phyloP scores from a whole-genome alignment of 2,329 filamentous ascomycete species.

The Diaporthe australafricana region DNA sequence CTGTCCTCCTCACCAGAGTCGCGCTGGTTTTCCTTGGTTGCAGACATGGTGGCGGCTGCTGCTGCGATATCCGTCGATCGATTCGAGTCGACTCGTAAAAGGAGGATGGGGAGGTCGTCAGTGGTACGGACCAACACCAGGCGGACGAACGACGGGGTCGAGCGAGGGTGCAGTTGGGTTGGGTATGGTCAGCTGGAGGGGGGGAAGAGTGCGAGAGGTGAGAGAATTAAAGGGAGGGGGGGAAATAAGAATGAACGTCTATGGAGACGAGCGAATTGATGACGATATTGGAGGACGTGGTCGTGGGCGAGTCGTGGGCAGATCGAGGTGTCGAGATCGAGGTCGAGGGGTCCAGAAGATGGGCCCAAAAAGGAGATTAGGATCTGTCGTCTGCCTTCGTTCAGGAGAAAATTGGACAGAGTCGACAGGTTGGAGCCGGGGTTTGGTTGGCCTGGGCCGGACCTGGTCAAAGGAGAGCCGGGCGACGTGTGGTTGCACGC shows the following conservation, averaged over 20 bases:
- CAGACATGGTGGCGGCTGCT: conserved; percentile 32
- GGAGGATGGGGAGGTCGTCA: not conserved
- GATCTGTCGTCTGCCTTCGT: conserved; percentile 17
- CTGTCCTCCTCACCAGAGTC: conserved; percentile 38
- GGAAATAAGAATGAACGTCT: not conserved
- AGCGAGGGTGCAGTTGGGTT: not conserved
- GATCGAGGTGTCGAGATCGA: conserved; percentile 3
- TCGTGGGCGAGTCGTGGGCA: not conserved
- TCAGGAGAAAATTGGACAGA: conserved; percentile 24
- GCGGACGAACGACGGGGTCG: not conserved
- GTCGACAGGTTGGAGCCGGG: not conserved
- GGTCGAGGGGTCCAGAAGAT: conserved; percentile 21
- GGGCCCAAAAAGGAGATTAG: conserved; percentile 26
- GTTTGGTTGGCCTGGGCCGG: not conserved
- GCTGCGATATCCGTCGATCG: not conserved
- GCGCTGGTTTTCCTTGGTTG: conserved; percentile 37
- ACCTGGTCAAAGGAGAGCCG: conserved; percentile 8
- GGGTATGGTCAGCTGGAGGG: not conserved
- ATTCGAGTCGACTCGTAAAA: conserved; percentile 2
- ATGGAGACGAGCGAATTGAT: conserved; percentile 12
- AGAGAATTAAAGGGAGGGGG: not conserved
- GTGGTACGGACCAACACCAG: not conserved
- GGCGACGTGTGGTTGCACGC: not conserved
- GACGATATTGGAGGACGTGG: conserved; percentile 18
- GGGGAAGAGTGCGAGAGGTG: not conserved